These are phyloP conservation scores for Dichotomocladium elegans DNA, from an alignment of 371 early-diverging fungal species.

Conservation along the genomic window DNA sequence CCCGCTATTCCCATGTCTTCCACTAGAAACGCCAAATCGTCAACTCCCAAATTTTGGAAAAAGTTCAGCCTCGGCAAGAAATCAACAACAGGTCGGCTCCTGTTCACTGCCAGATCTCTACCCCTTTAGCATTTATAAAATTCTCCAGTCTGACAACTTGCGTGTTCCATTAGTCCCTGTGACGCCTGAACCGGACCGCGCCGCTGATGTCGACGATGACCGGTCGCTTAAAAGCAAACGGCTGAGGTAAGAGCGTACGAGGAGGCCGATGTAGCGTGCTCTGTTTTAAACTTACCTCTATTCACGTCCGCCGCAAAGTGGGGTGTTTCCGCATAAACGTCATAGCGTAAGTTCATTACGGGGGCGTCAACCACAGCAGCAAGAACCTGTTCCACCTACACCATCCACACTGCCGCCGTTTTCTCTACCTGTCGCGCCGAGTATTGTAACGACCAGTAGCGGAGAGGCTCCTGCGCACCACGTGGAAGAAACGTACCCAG, in stretches of 20 bases:
- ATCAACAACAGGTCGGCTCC: neutral
- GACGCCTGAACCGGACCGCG: too few relatives aligned
- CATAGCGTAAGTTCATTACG: conserved; percentile 9
- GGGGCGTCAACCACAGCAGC: conserved; percentile 5
- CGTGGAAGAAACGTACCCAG: too few relatives aligned
- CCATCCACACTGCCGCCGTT: too few relatives aligned
- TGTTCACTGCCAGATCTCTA: too few relatives aligned
- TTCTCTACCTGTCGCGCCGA: too few relatives aligned
- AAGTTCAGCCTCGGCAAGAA: conserved; percentile 36
- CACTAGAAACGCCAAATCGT: too few relatives aligned
- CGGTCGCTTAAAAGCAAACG: conserved; percentile 16
- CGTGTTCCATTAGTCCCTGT: too few relatives aligned
- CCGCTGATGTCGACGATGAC: conserved; percentile 11
- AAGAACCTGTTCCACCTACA: neutral
- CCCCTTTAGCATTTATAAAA: neutral
- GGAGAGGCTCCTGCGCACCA: too few relatives aligned
- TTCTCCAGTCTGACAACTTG: neutral
- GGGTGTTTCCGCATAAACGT: conserved; percentile 12
- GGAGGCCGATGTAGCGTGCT: neutral
- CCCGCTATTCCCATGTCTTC: conserved; percentile 6
- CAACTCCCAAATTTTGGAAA: conserved; percentile 35
- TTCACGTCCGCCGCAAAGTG: neutral
- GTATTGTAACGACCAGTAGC: too few relatives aligned
- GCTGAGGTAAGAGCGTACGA: conserved; percentile 12
- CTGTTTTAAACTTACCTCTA: neutral